A percentile compares a stretch with the other conserved stretches of the same genome.
phyloP scores from a whole-genome alignment of 768 basidiomycete genomes.

The Rhodotorula kratochvilovae region DNA sequence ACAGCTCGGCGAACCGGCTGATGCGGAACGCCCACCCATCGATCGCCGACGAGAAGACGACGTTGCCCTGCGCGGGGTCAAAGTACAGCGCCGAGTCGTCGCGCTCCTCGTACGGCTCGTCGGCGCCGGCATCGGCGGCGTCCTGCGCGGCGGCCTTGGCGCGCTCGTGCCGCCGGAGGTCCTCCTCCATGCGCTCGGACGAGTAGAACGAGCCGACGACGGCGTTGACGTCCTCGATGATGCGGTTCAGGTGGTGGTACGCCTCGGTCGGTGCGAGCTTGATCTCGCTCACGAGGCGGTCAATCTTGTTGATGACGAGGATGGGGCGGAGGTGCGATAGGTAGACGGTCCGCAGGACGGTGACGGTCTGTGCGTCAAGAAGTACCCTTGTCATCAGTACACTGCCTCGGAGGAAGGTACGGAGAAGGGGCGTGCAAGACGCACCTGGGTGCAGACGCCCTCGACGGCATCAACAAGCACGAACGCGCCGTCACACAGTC shows the following conservation, averaged over 20 bases:
- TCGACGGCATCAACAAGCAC: constrained; percentile 95
- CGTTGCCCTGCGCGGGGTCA: constrained; percentile 89
- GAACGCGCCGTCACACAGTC: constrained; percentile 89
- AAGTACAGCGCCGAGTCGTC: constrained; percentile 98
- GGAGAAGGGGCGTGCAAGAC: background rate
- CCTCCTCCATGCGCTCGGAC: constrained; percentile 92
- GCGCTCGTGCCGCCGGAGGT: constrained; percentile 87
- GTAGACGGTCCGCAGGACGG: constrained; percentile 93
- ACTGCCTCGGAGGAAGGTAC: too few species aligned
- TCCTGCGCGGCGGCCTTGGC: constrained; percentile 68
- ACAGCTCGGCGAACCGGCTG: constrained; percentile 86
- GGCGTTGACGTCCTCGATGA: constrained; percentile 96
- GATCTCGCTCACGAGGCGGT: constrained; percentile 87
- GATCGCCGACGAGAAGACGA: constrained; percentile 90
- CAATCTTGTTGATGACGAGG: constrained; percentile 94
- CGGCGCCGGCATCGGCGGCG: constrained; percentile 30
- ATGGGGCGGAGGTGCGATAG: constrained; percentile 79
- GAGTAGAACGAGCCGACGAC: constrained; percentile 97
- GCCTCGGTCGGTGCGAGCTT: constrained; percentile 86
- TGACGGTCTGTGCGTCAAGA: constrained; percentile 64
- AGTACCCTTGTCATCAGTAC: background rate
- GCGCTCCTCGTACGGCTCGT: constrained; percentile 78
- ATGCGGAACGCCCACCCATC: constrained; percentile 98
- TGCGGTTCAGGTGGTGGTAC: constrained; percentile 83
- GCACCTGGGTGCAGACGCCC: constrained; percentile 93